Conservation (phyloP, 768 basidiomycete species). For the Mycena haematopus region DNA sequence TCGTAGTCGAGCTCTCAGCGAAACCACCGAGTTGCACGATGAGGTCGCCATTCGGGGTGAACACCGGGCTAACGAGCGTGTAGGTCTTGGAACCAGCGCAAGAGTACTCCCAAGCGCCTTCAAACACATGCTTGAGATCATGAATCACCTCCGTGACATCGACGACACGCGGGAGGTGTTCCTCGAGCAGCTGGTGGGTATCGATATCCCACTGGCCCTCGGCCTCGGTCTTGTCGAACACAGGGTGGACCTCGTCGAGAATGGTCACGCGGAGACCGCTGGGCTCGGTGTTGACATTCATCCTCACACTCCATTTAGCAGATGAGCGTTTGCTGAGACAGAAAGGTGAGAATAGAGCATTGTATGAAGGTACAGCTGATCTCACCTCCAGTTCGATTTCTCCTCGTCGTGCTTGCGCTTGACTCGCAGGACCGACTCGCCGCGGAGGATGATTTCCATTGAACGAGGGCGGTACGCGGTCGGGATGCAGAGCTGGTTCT, state of each 20-base stretch:
- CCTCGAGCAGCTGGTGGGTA: slow-evolving; percentile 9
- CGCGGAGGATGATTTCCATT: slow-evolving; percentile 21
- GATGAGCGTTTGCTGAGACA: slow-evolving; percentile 14
- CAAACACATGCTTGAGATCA: slow-evolving; percentile 15
- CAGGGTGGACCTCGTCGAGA: slow-evolving; percentile 5
- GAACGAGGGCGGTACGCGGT: slow-evolving; percentile 9
- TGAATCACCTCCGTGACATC: slow-evolving; percentile 18
- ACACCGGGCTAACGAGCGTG: slow-evolving; percentile 21
- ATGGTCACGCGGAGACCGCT: slow-evolving; percentile 19
- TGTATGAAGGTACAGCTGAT: not conserved
- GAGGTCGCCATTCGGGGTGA: slow-evolving; percentile 26
- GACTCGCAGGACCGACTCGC: slow-evolving; percentile 19
- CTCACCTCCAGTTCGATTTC: slow-evolving; percentile 12
- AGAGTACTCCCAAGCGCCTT: slow-evolving; percentile 20
- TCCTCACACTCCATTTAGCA: slow-evolving; percentile 18
- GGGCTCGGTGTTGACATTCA: slow-evolving; percentile 1
- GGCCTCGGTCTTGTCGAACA: slow-evolving; percentile 16
- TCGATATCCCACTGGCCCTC: slow-evolving; percentile 23
- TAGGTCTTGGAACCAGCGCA: slow-evolving; percentile 13
- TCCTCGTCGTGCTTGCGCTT: not conserved
- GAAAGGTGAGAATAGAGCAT: not conserved
- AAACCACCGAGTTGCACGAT: slow-evolving; percentile 16
- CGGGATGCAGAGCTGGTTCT: slow-evolving; percentile 22
- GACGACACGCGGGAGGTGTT: slow-evolving; percentile 19
- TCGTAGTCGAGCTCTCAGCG: not conserved